Evolutionary conservation across 306 rosid genomes (phyloP).

Genomic region (Lathyrus sativus): DNA sequence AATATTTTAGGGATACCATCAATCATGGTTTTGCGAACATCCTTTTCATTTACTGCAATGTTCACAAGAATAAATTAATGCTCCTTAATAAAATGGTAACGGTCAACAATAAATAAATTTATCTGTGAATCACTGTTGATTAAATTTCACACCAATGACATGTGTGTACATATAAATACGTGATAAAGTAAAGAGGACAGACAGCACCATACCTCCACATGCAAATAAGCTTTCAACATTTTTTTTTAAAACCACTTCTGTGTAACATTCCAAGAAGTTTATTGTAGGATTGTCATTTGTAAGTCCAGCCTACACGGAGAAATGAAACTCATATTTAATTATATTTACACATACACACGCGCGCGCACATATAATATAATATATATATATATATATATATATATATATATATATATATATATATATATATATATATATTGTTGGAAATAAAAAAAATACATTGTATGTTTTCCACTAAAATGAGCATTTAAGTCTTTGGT

Average conservation of each 20-base stretch:
- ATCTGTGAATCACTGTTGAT: background rate
- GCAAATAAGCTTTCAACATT: slow-evolving; percentile 87
- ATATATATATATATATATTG: background rate
- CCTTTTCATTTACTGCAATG: slow-evolving; percentile 52
- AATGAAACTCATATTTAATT: slow-evolving; percentile 27
- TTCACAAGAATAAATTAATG: slow-evolving; percentile 32
- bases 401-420: slow-evolving; percentile 8
- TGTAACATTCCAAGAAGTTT: slow-evolving; percentile 65
- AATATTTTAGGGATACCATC: slow-evolving; percentile 76
- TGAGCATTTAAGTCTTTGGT: no score
- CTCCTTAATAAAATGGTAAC: slow-evolving; percentile 28
- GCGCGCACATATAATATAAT: no score
- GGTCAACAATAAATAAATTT: slow-evolving; percentile 17
- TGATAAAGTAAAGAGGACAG: background rate
- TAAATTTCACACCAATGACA: slow-evolving; percentile 33
- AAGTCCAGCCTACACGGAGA: slow-evolving; percentile 70
- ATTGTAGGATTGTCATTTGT: slow-evolving; percentile 57
- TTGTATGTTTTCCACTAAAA: no score
- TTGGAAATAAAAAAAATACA: no score
- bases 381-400: slow-evolving; percentile 1
- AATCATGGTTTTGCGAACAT: slow-evolving; percentile 60
- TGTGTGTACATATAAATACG: slow-evolving; percentile 13
- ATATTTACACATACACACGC: background rate
- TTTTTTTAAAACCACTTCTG: slow-evolving; percentile 58
- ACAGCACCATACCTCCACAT: slow-evolving; percentile 64